Percentiles rank a stretch among this genome's conserved stretches.
These are phyloP conservation scores for Carex parvula DNA, from an alignment of 176 grass and related monocot genomes.

Conservation along the genomic window DNA sequence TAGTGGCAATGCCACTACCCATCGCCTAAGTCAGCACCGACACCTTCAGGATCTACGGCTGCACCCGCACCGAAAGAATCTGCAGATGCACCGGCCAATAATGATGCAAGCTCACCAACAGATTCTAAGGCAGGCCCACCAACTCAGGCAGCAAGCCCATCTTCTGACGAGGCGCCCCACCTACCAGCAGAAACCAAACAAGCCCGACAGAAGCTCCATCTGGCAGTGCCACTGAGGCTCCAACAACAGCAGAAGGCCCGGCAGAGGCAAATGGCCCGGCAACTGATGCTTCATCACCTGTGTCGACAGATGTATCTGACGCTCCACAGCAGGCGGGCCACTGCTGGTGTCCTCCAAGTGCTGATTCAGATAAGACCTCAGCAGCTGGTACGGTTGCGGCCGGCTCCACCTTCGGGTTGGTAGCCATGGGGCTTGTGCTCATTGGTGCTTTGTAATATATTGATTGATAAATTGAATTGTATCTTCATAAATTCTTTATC, in stretches of 20 bases:
- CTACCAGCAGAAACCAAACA: not conserved
- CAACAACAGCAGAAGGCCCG: conserved; percentile 9
- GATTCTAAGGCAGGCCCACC: not conserved
- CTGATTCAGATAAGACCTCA: conserved; percentile 24
- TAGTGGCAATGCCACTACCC: not conserved
- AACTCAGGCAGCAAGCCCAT: not conserved
- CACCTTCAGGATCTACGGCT: not conserved
- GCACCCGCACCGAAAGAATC: not conserved
- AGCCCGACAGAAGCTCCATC: conserved; percentile 18
- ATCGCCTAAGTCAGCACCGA: not conserved
- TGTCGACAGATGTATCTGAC: conserved; percentile 5
- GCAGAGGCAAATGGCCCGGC: conserved; percentile 4
- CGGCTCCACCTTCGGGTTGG: not conserved
- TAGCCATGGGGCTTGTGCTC: conserved; percentile 29
- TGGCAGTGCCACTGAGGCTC: conserved; percentile 7
- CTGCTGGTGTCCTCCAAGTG: not conserved
- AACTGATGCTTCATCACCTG: conserved; percentile 6
- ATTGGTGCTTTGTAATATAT: conserved; percentile 1
- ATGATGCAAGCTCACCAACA: not conserved
- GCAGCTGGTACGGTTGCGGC: conserved; percentile 14
- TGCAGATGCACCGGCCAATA: not conserved
- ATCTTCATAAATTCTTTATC: not conserved
- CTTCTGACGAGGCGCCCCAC: not conserved
- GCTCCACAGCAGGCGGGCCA: not conserved
- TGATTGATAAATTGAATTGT: conserved; percentile 5